phyloP scores from a whole-genome alignment of 106 monocot species.

The Allium fistulosum region DNA sequence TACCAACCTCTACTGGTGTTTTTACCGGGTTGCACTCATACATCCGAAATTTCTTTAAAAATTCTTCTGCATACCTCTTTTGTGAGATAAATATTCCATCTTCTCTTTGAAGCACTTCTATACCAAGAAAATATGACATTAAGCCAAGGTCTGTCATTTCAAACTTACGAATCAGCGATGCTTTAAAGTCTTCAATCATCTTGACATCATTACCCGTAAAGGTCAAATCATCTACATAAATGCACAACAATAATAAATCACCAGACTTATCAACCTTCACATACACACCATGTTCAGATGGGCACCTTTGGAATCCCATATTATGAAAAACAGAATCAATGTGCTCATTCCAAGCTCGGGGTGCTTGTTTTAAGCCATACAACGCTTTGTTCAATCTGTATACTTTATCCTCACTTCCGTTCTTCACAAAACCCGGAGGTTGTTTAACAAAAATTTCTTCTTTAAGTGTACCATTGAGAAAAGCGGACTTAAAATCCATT shows the following conservation, averaged over 20 bases:
- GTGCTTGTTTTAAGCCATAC: background rate
- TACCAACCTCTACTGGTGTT: background rate
- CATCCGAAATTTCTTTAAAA: background rate
- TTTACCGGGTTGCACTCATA: background rate
- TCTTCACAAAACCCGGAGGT: background rate
- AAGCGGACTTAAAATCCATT: background rate
- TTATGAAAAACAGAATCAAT: background rate
- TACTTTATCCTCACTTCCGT: background rate
- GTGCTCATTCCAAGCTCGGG: background rate
- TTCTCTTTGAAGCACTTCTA: background rate
- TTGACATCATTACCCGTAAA: background rate
- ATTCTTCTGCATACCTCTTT: conserved; percentile 5
- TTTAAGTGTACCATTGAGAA: background rate
- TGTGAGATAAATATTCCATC: background rate
- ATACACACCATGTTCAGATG: background rate
- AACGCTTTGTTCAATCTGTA: background rate
- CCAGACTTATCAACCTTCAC: background rate
- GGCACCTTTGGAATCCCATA: background rate
- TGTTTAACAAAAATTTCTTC: conserved; percentile 1
- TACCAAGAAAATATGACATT: conserved; percentile 1
- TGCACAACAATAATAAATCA: background rate
- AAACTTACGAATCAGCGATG: background rate
- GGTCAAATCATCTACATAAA: conserved; percentile 3
- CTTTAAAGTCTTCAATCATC: conserved; percentile 1
- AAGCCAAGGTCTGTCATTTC: conserved; percentile 8